Percentiles rank a stretch among this genome's conserved stretches.
These are phyloP conservation scores for Microdochium bolleyi DNA, from an alignment of 2,329 filamentous ascomycete species.

Conservation along the genomic window DNA sequence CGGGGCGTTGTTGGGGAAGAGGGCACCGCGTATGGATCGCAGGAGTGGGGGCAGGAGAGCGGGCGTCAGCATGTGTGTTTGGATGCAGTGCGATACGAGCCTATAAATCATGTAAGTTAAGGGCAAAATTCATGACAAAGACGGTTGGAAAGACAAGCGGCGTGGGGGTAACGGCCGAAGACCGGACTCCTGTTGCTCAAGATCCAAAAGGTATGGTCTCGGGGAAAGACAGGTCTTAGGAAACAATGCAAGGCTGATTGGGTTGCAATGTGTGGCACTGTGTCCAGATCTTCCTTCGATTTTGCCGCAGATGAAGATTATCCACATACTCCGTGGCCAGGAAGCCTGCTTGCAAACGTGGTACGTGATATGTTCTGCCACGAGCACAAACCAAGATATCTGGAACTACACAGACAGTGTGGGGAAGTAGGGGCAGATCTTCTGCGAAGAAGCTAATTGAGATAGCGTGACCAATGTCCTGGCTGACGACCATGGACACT, in stretches of 20 bases:
- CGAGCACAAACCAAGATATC: background rate
- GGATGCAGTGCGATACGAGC: constrained; percentile 50
- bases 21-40: constrained; percentile 62
- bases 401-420: background rate
- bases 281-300: too few relatives aligned
- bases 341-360: background rate
- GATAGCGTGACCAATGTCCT: too few relatives aligned
- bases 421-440: background rate
- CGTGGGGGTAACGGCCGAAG: background rate
- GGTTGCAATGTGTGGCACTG: too few relatives aligned
- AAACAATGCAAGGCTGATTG: too few relatives aligned
- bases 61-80: constrained; percentile 52
- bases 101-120: constrained; percentile 30
- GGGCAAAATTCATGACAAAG: constrained; percentile 2
- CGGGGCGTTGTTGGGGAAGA: constrained; percentile 82
- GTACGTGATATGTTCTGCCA: background rate
- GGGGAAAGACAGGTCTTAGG: too few relatives aligned
- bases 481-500: too few relatives aligned
- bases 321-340: background rate
- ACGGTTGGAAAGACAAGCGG: constrained; percentile 6
- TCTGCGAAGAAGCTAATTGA: too few relatives aligned
- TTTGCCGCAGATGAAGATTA: background rate
- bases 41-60: constrained; percentile 59
- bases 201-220: background rate
- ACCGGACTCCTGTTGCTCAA: background rate